A percentile compares a stretch with the other conserved stretches of the same genome.
Evolutionary conservation across 345 rosid species (phyloP).

Genomic region (rapeseed (Brassica napus)): Da-Ae NC_063451.1:29094501-29095000

Average conservation of each 20-base stretch:
- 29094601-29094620: not conserved
- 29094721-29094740: not conserved
- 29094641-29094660: not conserved
- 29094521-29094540: constrained; percentile 22
- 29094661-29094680: not conserved
- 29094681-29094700: not conserved
- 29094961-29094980: not conserved
- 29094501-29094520: constrained; percentile 24
- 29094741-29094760: not conserved
- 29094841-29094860: not conserved
- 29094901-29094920: not conserved
- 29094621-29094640: not conserved
- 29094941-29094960: not conserved
- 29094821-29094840: not conserved
- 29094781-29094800: not conserved
- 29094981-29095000: not conserved
- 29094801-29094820: not conserved
- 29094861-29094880: not conserved
- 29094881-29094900: constrained; percentile 22
- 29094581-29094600: not conserved
- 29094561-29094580: constrained; percentile 28
- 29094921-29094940: not conserved
- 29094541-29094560: constrained; percentile 17
- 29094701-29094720: no score
- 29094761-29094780: constrained; percentile 19